A percentile compares a stretch with the other conserved stretches of the same genome.
phyloP scores from a whole-genome alignment of 257 asterid genomes.

The Henckelia pumila region DNA sequence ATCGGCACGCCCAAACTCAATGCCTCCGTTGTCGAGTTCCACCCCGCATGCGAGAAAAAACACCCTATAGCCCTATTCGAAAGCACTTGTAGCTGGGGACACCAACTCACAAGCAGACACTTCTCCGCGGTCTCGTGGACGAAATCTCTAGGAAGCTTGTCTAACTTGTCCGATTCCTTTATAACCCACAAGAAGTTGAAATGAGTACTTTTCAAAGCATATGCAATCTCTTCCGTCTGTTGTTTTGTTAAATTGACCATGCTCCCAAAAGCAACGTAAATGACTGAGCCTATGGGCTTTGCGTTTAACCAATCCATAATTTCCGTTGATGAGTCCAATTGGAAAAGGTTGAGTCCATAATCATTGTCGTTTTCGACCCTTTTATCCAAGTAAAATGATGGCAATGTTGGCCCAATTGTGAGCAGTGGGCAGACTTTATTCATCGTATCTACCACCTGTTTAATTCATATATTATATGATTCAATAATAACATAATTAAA shows the following conservation, averaged over 20 bases:
- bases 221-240: slow-evolving; percentile 63
- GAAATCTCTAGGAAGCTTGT: slow-evolving; percentile 41
- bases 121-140: slow-evolving; percentile 20
- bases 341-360: slow-evolving; percentile 51
- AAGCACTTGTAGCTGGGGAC: slow-evolving; percentile 58
- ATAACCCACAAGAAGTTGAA: slow-evolving; percentile 61
- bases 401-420: slow-evolving; percentile 78
- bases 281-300: slow-evolving; percentile 54
- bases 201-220: slow-evolving; percentile 39
- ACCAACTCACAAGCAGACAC: slow-evolving; percentile 55
- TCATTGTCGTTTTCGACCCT: slow-evolving; percentile 42
- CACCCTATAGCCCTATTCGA: slow-evolving; percentile 60
- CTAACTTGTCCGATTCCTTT: slow-evolving; percentile 32
- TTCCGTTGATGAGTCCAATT: slow-evolving; percentile 30
- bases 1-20: slow-evolving; percentile 69
- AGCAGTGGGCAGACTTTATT: slow-evolving; percentile 35
- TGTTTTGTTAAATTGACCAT: slow-evolving; percentile 43
- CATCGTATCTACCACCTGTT: slow-evolving; percentile 59
- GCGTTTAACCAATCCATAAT: slow-evolving; percentile 50
- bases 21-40: slow-evolving; percentile 77
- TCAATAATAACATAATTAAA: too few species aligned
- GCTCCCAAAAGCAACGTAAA: slow-evolving; percentile 81
- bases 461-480: too few species aligned
- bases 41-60: slow-evolving; percentile 71
- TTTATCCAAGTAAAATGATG: slow-evolving; percentile 63